Evolutionary conservation across 2,329 filamentous ascomycete species (phyloP).

Genomic region (Neurospora sp.): DNA sequence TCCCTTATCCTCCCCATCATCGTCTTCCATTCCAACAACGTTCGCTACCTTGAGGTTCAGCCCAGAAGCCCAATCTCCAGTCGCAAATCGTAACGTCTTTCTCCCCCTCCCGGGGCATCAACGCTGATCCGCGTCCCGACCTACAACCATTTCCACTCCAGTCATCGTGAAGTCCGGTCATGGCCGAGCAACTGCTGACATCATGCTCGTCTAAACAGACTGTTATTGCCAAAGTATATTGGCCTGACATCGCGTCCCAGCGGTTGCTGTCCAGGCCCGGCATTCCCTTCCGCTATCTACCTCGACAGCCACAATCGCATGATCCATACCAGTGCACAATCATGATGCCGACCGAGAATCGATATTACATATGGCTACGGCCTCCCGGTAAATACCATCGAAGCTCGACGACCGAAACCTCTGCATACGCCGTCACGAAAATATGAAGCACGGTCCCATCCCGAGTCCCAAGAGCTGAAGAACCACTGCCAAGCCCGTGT

Average conservation of each 20-base stretch:
- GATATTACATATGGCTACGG: not conserved
- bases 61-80: not conserved
- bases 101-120: not conserved
- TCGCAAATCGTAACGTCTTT: not conserved
- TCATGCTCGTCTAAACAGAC: not conserved
- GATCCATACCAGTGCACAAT: not conserved
- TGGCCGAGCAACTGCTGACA: not conserved
- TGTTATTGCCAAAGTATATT: not conserved
- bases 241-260: not conserved
- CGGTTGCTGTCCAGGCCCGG: not conserved
- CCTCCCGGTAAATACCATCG: not conserved
- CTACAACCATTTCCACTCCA: too few species aligned
- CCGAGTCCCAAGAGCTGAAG: not conserved
- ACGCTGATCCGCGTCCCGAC: not conserved
- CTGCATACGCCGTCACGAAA: not conserved
- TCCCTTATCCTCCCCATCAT: not conserved
- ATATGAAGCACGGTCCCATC: not conserved
- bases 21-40: not conserved
- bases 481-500: not conserved
- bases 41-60: not conserved
- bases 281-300: not conserved
- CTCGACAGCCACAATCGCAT: not conserved
- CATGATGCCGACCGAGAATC: not conserved
- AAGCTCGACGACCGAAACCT: not conserved
- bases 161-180: too few species aligned